These are phyloP conservation scores for Cordyceps fumosorosea DNA, from an alignment of 2,329 filamentous ascomycete genomes.

Conservation along the genomic window DNA sequence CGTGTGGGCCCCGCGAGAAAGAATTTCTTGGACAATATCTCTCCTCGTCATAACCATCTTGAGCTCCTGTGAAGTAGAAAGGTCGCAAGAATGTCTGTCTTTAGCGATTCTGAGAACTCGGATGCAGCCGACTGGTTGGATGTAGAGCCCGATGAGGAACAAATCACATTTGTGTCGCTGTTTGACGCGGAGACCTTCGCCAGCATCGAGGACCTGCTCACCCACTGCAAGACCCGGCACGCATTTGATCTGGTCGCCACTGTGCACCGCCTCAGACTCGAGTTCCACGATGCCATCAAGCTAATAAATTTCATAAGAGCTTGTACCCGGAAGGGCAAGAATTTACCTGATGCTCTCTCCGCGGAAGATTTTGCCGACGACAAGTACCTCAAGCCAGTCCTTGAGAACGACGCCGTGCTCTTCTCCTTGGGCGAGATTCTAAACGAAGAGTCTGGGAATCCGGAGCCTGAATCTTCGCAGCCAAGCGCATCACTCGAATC, in stretches of 20 bases:
- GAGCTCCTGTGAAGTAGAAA: not conserved
- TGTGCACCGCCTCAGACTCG: conserved; percentile 51
- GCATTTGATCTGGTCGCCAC: conserved; percentile 60
- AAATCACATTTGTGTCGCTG: conserved; percentile 57
- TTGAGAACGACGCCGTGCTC: conserved; percentile 85
- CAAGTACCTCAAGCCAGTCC: conserved; percentile 70
- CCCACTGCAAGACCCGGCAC: conserved; percentile 59
- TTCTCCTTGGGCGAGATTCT: conserved; percentile 77
- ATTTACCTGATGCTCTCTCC: conserved; percentile 52
- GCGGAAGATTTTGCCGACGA: conserved; percentile 66
- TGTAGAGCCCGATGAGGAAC: conserved; percentile 56
- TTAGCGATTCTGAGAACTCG: conserved; percentile 23
- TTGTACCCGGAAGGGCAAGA: conserved; percentile 35
- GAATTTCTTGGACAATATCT: not conserved
- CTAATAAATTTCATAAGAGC: conserved; percentile 64
- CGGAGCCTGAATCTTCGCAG: conserved; percentile 10
- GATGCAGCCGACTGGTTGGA: conserved; percentile 47
- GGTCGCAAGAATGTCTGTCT: conserved; percentile 21
- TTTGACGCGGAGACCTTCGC: conserved; percentile 61
- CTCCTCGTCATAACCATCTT: not conserved
- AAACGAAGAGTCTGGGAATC: conserved; percentile 36
- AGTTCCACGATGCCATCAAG: conserved; percentile 68
- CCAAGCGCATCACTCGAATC: conserved; percentile 28
- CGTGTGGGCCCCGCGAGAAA: conserved; percentile 6
- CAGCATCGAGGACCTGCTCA: conserved; percentile 58